Percentiles rank a stretch among this genome's conserved stretches.
Conservation (phyloP, 176 grass and related monocot genomes). For the Puya raimondii region DNA sequence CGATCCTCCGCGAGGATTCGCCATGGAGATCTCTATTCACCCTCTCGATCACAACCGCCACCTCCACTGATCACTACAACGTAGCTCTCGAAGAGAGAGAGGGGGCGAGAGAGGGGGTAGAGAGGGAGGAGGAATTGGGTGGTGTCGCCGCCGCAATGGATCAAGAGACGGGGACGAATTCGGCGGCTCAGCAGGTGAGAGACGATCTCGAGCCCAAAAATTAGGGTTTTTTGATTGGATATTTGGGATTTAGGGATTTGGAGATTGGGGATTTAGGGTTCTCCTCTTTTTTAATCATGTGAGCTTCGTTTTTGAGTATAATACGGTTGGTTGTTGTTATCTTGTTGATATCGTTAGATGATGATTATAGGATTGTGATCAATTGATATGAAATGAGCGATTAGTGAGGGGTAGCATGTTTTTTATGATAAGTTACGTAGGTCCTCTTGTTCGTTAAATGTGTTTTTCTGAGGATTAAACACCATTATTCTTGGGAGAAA, state of each 20-base stretch:
- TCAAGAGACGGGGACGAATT: conserved; percentile 14
- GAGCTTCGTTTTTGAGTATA: too few relatives aligned
- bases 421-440: too few relatives aligned
- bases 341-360: too few relatives aligned
- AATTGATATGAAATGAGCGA: too few relatives aligned
- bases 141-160: conserved; percentile 9
- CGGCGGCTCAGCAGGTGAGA: conserved; percentile 10
- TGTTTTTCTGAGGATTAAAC: too few relatives aligned
- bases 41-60: neutral
- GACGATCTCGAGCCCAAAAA: neutral
- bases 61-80: too few relatives aligned
- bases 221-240: neutral
- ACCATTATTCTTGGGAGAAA: too few relatives aligned
- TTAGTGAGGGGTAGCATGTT: too few relatives aligned
- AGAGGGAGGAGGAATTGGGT: neutral
- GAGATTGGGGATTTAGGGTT: neutral
- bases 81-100: neutral
- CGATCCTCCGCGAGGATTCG: neutral
- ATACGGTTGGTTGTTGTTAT: too few relatives aligned
- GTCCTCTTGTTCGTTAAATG: too few relatives aligned
- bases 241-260: neutral
- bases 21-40: neutral
- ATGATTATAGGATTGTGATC: too few relatives aligned
- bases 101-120: neutral
- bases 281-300: neutral